phyloP scores from a whole-genome alignment of 768 basidiomycete species.

The Kwoniella pini region DNA sequence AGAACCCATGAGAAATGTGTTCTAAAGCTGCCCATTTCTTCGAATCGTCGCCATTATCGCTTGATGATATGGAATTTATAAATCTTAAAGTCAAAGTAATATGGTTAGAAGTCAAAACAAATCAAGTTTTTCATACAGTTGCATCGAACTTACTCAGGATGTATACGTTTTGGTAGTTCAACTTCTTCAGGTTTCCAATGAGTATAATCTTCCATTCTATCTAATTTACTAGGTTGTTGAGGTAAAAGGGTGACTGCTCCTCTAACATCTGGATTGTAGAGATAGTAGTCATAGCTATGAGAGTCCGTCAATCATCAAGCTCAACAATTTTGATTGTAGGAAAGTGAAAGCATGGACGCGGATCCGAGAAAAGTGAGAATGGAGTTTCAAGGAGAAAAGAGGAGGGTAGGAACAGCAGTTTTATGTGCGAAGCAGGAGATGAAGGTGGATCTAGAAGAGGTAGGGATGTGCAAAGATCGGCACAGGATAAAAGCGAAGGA shows the following conservation, averaged over 20 bases:
- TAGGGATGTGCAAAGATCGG: no score
- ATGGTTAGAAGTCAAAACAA: no score
- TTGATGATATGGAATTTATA: not conserved
- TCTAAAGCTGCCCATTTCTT: slow-evolving; percentile 16
- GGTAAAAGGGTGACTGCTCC: slow-evolving; percentile 18
- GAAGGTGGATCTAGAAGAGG: no score
- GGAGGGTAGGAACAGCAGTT: no score
- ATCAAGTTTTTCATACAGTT: not conserved
- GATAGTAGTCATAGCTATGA: slow-evolving; percentile 26
- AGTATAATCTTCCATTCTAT: slow-evolving; percentile 21
- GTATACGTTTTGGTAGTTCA: not conserved
- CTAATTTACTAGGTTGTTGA: slow-evolving; percentile 1
- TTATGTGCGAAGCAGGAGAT: no score
- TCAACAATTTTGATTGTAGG: no score
- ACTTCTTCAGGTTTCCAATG: slow-evolving; percentile 20
- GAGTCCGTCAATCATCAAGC: no score
- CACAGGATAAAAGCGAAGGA: no score
- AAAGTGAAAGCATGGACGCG: no score
- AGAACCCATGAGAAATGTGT: slow-evolving; percentile 3
- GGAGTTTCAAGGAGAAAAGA: no score
- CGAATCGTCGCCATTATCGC: not conserved
- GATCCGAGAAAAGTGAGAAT: no score
- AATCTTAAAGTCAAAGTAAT: no score
- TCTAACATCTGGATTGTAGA: slow-evolving; percentile 20
- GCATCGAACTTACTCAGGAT: slow-evolving; percentile 12